Percentiles rank a stretch among this genome's conserved stretches.
These are phyloP conservation scores for Dinochytrium kinnereticum DNA, from an alignment of 371 early-diverging fungal genomes.

Conservation along the genomic window DNA sequence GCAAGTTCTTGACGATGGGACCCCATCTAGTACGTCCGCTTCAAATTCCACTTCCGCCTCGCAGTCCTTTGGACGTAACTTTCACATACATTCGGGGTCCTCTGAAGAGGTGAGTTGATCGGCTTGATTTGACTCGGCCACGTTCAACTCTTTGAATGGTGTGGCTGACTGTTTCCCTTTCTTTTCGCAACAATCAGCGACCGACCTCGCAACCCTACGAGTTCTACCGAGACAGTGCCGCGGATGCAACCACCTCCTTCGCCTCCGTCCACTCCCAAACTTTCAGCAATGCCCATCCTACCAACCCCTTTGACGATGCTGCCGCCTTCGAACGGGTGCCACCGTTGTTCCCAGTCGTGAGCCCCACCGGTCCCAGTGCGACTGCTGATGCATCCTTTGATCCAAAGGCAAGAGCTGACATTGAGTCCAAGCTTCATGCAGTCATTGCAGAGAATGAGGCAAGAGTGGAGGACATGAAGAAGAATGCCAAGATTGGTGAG, in stretches of 20 bases:
- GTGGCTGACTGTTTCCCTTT: constrained; percentile 12
- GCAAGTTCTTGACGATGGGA: constrained; percentile 19
- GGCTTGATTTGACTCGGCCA: not conserved
- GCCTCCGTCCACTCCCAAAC: not conserved
- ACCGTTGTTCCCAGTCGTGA: no score
- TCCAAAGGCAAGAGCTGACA: not conserved
- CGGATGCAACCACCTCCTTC: not conserved
- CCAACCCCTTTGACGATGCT: constrained; percentile 4
- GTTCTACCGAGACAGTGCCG: not conserved
- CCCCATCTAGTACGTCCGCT: constrained; percentile 14
- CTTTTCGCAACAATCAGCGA: not conserved
- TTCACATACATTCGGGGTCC: not conserved
- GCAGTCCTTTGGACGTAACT: not conserved
- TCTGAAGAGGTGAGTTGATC: constrained; percentile 15
- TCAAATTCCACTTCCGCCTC: constrained; percentile 16
- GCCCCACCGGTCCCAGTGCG: not conserved
- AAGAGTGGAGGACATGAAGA: constrained; percentile 12
- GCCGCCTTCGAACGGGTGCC: not conserved
- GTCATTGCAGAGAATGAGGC: constrained; percentile 20
- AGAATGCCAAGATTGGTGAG: not conserved
- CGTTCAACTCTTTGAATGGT: not conserved
- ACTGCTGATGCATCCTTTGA: not conserved
- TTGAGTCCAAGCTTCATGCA: not conserved
- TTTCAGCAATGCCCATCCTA: not conserved
- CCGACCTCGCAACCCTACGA: constrained; percentile 6